phyloP scores from a whole-genome alignment of 805 yeast genomes.

The Dipodascus albidus region DNA sequence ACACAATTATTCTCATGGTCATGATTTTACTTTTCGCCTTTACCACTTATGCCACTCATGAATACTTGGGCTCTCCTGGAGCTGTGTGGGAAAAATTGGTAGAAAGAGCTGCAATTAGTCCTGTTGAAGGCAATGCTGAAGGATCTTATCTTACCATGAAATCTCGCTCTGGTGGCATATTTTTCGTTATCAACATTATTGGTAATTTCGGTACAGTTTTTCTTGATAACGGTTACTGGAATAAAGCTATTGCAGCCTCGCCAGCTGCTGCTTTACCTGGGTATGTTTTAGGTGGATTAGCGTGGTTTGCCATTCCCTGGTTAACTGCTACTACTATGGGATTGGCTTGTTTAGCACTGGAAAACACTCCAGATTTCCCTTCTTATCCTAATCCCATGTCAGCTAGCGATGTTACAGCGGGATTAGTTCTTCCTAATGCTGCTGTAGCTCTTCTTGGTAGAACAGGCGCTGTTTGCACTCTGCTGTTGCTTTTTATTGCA shows the following conservation, averaged over 20 bases:
- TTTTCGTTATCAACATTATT: constrained; percentile 76
- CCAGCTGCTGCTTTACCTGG: constrained; percentile 83
- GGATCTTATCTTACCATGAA: constrained; percentile 87
- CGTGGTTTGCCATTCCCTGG: constrained; percentile 89
- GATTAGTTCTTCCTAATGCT: constrained; percentile 54
- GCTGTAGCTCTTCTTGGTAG: constrained; percentile 77
- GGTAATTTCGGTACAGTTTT: constrained; percentile 88
- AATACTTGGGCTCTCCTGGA: constrained; percentile 69
- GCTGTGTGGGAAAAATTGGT: constrained; percentile 65
- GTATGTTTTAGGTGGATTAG: constrained; percentile 75
- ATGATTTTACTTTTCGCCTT: constrained; percentile 76
- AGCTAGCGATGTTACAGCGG: constrained; percentile 64
- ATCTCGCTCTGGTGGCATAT: constrained; percentile 77
- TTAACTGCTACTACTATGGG: constrained; percentile 79
- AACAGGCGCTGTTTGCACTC: constrained; percentile 79
- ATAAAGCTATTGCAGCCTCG: constrained; percentile 76
- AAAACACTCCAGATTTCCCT: constrained; percentile 61
- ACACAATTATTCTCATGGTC: constrained; percentile 69
- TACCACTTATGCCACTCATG: constrained; percentile 61
- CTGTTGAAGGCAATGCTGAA: constrained; percentile 67
- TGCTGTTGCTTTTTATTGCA: constrained; percentile 79
- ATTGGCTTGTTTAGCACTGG: constrained; percentile 67
- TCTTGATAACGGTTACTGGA: constrained; percentile 80
- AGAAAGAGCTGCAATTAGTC: constrained; percentile 41
- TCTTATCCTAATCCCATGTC: constrained; percentile 62